Conservation (phyloP, 306 rosid genomes). For the Cucurbita pepo region DNA sequence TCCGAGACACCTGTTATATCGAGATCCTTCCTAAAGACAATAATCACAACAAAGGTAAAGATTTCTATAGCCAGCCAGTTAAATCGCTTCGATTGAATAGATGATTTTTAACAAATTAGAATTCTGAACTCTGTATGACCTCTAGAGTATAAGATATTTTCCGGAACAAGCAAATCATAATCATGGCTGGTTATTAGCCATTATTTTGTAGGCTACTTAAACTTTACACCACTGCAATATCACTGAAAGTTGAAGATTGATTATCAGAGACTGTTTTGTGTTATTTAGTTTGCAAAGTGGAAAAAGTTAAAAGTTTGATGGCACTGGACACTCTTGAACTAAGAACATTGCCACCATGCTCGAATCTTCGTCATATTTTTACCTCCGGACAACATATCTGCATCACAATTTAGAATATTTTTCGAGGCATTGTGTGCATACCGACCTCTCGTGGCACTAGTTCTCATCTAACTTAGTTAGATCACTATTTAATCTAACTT, state of each 20-base stretch:
- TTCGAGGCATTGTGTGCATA: not conserved
- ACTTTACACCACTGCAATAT: not conserved
- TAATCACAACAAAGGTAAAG: constrained; percentile 46
- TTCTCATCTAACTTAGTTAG: not conserved
- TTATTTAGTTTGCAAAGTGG: not conserved
- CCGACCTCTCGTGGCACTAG: not conserved
- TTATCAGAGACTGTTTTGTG: not conserved
- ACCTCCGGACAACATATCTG: not conserved
- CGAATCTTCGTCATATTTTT: not conserved
- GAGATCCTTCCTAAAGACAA: constrained; percentile 86
- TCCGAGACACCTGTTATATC: constrained; percentile 71
- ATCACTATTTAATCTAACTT: not conserved
- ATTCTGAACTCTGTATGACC: too few relatives aligned
- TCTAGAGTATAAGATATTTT: too few relatives aligned
- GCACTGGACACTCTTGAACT: not conserved
- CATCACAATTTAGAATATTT: not conserved
- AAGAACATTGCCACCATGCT: not conserved
- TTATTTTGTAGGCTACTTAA: not conserved
- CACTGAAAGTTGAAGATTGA: not conserved
- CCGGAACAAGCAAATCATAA: too few relatives aligned
- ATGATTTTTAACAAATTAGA: not conserved
- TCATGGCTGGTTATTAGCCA: not conserved
- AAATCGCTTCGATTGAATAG: not conserved
- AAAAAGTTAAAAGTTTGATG: not conserved
- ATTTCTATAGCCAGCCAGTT: not conserved